Base-by-base conservation (phyloP, 805 yeast genomes). In the Metschnikowia picachoensis region DNA sequence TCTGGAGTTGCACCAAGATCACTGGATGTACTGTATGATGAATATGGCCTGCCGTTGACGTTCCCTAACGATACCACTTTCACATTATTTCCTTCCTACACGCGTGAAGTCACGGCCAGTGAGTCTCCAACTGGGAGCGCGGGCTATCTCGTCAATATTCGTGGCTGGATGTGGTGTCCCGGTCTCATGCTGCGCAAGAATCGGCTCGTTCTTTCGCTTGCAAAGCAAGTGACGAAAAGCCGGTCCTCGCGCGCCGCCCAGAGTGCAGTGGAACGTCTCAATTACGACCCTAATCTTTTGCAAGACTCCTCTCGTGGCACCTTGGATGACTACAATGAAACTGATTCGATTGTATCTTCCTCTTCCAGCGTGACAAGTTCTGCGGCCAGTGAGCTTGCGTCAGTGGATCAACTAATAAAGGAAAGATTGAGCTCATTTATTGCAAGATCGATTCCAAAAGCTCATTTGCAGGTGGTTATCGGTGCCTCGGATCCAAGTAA, bases 181-280 rank as follows among this genome's bases (percentile, higher is more conserved):
- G 95, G 95, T 1, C 69, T 76, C 8, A 77, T 81, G 72, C 76
- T 78, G 29, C 71, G 95, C 35, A 88, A 85, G 58, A 88, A 89
- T 62, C 69, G 83, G 47, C 61, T 91, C 37, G 70, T 91, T 30
- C 61, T 85, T 17, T 75, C 89, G 0, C 64, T 89, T 37, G 87
- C 89, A 3, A 79, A 79, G 49, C 89, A 87, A 61, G 68, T 86
- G 41, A 77, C 82, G 0, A 78, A 80, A 41, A 66, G 62, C 45
- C 49, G 52, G n/a, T 37, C 47, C 35, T 63, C 62, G 20, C 47
- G 58, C 1, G 54, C 52, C 34, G 46, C 50, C 8, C 49, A 53
- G 32, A 33, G 13, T 13, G 58, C 58, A 11, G 53, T 55, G 10
- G 55, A 50, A 3, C 46, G 53, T 17, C 48, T 52, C 20, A 44